Conservation (phyloP, 495 filamentous ascomycete species). For the Poronia punctata region DNA sequence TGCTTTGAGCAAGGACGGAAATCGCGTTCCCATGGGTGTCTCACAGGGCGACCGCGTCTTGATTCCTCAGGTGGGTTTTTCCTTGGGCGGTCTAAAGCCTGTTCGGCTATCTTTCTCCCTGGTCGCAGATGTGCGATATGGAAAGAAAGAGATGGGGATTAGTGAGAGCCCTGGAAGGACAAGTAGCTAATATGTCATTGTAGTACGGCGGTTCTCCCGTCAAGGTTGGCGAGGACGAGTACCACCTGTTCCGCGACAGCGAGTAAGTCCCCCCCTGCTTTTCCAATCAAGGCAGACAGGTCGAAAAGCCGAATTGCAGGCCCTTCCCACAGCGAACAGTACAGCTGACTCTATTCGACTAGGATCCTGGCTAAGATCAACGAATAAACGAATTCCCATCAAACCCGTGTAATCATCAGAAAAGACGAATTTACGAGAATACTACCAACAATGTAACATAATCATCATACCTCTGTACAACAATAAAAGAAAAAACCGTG, state of each 20-base stretch:
- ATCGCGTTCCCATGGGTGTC: constrained; percentile 77
- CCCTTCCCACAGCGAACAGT: no score
- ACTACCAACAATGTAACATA: constrained; percentile 27
- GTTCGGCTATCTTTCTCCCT: background rate
- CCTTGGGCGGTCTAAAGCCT: background rate
- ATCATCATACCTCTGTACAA: constrained; percentile 19
- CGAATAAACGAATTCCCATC: constrained; percentile 50
- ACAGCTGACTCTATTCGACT: no score
- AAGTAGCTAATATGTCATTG: constrained; percentile 25
- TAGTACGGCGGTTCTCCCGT: constrained; percentile 93
- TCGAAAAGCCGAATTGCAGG: no score
- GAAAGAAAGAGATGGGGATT: no score
- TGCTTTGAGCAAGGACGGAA: constrained; percentile 75
- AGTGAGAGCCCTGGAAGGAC: no score
- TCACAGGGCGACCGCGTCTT: constrained; percentile 81
- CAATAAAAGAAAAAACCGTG: constrained; percentile 21
- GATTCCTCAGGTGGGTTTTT: constrained; percentile 79
- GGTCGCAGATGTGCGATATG: no score
- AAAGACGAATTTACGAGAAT: constrained; percentile 23
- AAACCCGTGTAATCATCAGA: constrained; percentile 2
- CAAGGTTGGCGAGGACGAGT: constrained; percentile 97
- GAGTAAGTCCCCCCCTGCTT: constrained; percentile 58
- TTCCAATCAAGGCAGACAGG: no score
- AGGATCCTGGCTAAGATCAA: constrained; percentile 88
- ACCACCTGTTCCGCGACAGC: constrained; percentile 88